Evolutionary conservation across 371 early-diverging fungal species (phyloP), one percentile per base, ranked within the genome.

Genomic region (Mucor velutinosus): DNA sequence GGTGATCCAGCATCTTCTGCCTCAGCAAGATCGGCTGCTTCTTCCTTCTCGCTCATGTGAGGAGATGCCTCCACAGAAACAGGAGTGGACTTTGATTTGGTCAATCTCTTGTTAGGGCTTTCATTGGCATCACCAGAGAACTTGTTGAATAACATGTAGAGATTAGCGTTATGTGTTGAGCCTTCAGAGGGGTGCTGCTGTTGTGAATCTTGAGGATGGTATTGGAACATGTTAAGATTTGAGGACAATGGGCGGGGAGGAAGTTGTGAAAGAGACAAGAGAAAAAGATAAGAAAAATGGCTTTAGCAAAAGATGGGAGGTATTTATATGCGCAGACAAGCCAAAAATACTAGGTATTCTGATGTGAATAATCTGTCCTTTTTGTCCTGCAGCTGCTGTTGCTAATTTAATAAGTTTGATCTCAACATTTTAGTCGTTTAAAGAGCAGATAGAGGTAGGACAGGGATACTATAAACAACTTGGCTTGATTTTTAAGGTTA

Each of bases 401-500:
- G 53, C 56, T 41, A 29, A 43, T 43, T 14, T 56, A 15, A 4
- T 21, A 64, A 39, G 23, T 30, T 64, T 64, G 57, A 58, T 37
- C 19, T n/a, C 25, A 41, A 58, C 41, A 19, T 64, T 55, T 53
- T 25, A 32, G 56, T 10, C 23, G 25, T 56, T 56, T 32, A 56
- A 64, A 33, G 53, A 35, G 41, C 56, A 25, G 55, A 55, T 7
- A 1, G 17, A n/a, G 39, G 65, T 64, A 32, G 43, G 45, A 56
- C 65, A 32, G 8, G 32, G 39, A 43, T 45, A n/a, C 64, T 57
- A 30, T 64, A 41, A 27, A 43, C 60, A 45, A 60, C 60, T 41
- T 25, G 43, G 43, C 39, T 59, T 27, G 11, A 11, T 37, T 37
- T 43, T 60, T 60, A 27, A 56, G 30, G 23, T 25, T 27, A 5